phyloP scores from a whole-genome alignment of 2,329 filamentous ascomycete genomes.

The Nigrospora osmanthi region DNA sequence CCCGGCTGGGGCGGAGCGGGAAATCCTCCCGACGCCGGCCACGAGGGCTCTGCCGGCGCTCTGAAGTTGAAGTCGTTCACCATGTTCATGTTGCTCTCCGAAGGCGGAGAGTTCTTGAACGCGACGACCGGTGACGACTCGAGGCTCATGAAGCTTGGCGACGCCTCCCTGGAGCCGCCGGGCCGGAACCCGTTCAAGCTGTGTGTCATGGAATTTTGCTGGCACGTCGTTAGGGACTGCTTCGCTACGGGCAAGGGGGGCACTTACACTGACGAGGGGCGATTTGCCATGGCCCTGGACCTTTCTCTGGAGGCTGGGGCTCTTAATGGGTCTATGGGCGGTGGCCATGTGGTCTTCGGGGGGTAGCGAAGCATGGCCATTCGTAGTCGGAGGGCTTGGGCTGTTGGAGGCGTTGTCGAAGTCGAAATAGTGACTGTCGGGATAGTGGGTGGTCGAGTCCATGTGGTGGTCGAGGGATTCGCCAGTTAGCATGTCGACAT shows the following conservation, averaged over 20 bases:
- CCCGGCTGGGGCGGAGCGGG: not conserved
- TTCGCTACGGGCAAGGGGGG: not conserved
- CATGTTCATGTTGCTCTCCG: conserved; percentile 1
- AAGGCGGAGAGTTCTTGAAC: conserved; percentile 23
- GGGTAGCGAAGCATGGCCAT: conserved; percentile 6
- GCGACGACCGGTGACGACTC: conserved; percentile 41
- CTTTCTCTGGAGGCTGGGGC: conserved; percentile 6
- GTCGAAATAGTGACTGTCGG: conserved; percentile 41
- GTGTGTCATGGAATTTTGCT: conserved; percentile 45
- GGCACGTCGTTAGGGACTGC: conserved; percentile 17
- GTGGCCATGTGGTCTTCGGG: conserved; percentile 6
- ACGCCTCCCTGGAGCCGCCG: conserved; percentile 42
- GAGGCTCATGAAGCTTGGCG: conserved; percentile 45
- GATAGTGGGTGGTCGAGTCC: conserved; percentile 15
- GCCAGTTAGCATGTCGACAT: conserved; percentile 10
- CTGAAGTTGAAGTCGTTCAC: not conserved
- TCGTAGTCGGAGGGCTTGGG: conserved; percentile 29
- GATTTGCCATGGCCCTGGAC: conserved; percentile 14
- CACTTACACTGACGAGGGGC: not conserved
- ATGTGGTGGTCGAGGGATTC: conserved; percentile 12
- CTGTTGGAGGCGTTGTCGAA: conserved; percentile 53
- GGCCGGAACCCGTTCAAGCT: conserved; percentile 41
- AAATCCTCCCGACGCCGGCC: not conserved
- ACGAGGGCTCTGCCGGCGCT: not conserved
- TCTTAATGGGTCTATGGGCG: not conserved